Percentiles rank a stretch among this genome's conserved stretches.
Evolutionary conservation across 768 basidiomycete species (phyloP).

Genomic region (Pleurotus ostreatus): DNA sequence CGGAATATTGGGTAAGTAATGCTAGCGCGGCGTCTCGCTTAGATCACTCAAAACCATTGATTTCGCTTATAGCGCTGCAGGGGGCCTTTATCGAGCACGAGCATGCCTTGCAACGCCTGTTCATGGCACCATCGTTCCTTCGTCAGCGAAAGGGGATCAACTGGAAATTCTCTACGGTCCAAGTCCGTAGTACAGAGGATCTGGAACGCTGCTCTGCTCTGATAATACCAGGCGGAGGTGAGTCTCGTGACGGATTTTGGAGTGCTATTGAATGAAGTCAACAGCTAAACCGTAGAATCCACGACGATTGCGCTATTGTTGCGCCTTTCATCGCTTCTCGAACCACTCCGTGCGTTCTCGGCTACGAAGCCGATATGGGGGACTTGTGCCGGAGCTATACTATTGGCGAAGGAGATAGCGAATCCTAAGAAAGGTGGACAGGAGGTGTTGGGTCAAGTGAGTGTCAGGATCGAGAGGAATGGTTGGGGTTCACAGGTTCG

Average conservation of each 20-base stretch:
- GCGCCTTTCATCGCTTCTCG: constrained; percentile 67
- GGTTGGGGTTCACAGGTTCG: constrained; percentile 91
- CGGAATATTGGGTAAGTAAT: neutral
- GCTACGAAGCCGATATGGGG: constrained; percentile 83
- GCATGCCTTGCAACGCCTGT: constrained; percentile 56
- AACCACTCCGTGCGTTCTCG: constrained; percentile 77
- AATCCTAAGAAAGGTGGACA: constrained; percentile 86
- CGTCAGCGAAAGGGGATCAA: neutral
- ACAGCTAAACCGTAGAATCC: constrained; percentile 52
- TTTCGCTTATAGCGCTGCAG: constrained; percentile 64
- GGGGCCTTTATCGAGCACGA: constrained; percentile 92
- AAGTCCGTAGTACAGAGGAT: constrained; percentile 75
- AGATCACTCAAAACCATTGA: neutral
- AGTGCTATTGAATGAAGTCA: neutral
- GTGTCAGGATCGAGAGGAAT: constrained; percentile 79
- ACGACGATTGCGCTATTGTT: constrained; percentile 87
- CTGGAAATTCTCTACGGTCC: constrained; percentile 39
- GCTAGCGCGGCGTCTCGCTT: neutral
- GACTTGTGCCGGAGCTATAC: constrained; percentile 92
- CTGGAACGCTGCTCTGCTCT: constrained; percentile 75
- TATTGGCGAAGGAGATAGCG: constrained; percentile 68
- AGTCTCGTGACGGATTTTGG: constrained; percentile 13
- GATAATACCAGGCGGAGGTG: constrained; percentile 91
- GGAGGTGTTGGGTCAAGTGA: constrained; percentile 78
- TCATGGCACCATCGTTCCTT: constrained; percentile 20